Evolutionary conservation across 768 basidiomycete species (phyloP).

Genomic region (Coprinopsis marcescibilis): DNA sequence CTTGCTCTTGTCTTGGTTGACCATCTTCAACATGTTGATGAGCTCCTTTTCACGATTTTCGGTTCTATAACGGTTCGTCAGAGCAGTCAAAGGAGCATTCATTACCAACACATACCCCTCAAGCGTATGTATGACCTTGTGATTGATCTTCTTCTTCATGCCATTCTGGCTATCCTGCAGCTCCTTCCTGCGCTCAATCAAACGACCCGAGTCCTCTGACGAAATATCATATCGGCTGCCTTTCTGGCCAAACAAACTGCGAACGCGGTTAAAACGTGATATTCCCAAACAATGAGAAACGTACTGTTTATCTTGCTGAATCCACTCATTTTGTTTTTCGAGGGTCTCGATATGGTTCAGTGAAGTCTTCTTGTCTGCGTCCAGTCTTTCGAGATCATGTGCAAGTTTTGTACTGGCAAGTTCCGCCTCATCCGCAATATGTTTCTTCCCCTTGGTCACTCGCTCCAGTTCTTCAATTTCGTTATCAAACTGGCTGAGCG

Average conservation of each 20-base stretch:
- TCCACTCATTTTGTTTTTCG: constrained; percentile 88
- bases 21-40: constrained; percentile 82
- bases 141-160: constrained; percentile 94
- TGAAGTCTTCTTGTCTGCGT: constrained; percentile 63
- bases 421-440: constrained; percentile 60
- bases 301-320: constrained; percentile 79
- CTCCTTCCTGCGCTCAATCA: constrained; percentile 63
- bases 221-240: constrained; percentile 81
- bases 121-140: constrained; percentile 93
- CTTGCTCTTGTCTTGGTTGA: constrained; percentile 89
- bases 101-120: constrained; percentile 53
- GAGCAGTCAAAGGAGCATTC: neutral
- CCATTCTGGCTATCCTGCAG: constrained; percentile 74
- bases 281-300: constrained; percentile 24
- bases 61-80: constrained; percentile 55
- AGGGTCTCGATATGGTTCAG: constrained; percentile 49
- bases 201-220: constrained; percentile 50
- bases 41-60: constrained; percentile 90
- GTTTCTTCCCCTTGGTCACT: constrained; percentile 78
- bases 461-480: constrained; percentile 82
- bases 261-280: constrained; percentile 3
- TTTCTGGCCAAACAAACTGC: constrained; percentile 77
- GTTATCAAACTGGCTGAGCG: constrained; percentile 80
- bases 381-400: constrained; percentile 54
- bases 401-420: constrained; percentile 60